Base-by-base conservation (phyloP, 2,329 filamentous ascomycete genomes). In the Aspergillus pseudoglaucus region DNA sequence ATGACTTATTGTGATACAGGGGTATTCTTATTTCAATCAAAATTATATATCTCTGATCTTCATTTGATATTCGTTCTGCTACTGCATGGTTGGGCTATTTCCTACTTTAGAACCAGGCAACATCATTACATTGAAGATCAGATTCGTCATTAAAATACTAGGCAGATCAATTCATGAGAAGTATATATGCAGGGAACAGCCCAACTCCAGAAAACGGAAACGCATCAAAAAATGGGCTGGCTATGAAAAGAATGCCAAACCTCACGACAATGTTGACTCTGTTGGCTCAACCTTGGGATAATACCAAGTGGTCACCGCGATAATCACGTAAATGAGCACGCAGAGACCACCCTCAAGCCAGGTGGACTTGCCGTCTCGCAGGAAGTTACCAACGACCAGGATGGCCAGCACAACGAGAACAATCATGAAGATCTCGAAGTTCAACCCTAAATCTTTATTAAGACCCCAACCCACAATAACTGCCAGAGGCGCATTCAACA, bases 381-480 rank as follows among this genome's bases (percentile, higher is more conserved):
- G 71, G 69, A 95, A 95, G 52, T 89, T 88, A 1, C 90, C 89
- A 33, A 95, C 87, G 0, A 90, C 88, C 38, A 96, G 75, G 58
- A 95, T 91, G 23, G 88, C 82, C 20, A 96, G 76, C 48, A 96
- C 82, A 7, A 96, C 74, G 53, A 94, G 78, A 48, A 86, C 80
- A 17, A 94, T 79, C 71, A 94, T 88, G 73, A 95, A 95, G 12
- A 90, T 76, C 58, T 93, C 87, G 64, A 95, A 95, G 63, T 89
- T 84, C 45, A 95, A 75, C 53, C 87, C 83, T 80, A 96, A 88
- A 5, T 75, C 61, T 58, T 82, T 82, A 48, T 70, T 69, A 32
- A 90, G 69, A 18, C 86, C 84, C 90, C 90, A 96, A 40, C 85
- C 88, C 43, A 94, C 85, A 33, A 95, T 76, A 30, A 95, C 82